Conservation (phyloP, 768 basidiomycete species). For the Tricholoma terreum region DNA sequence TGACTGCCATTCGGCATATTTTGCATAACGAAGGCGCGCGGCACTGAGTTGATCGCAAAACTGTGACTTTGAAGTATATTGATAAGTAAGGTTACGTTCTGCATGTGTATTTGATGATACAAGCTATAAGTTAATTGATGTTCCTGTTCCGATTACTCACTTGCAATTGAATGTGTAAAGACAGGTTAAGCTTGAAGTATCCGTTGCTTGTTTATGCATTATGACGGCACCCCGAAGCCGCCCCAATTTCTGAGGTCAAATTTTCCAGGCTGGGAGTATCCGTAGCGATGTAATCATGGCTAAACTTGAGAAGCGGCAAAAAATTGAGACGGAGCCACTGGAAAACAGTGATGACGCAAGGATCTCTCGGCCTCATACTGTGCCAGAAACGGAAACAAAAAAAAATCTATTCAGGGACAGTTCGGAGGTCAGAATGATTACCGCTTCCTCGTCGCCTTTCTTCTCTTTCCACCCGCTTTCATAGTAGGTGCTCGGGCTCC, state of each 20-base stretch:
- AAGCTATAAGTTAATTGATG: neutral
- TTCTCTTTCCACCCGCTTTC: constrained; percentile 63
- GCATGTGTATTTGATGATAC: neutral
- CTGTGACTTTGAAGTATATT: constrained; percentile 4
- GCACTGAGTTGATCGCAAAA: constrained; percentile 31
- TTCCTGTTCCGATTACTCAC: neutral
- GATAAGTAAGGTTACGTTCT: neutral
- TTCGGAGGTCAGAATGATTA: constrained; percentile 32
- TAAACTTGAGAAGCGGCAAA: too few relatives aligned
- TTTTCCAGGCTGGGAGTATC: too few relatives aligned
- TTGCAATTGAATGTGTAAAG: neutral
- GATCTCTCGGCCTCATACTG: neutral
- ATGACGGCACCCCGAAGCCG: too few relatives aligned
- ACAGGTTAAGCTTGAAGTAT: too few relatives aligned
- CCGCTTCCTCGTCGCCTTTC: constrained; percentile 54
- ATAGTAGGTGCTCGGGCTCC: constrained; percentile 36
- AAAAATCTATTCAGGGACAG: too few relatives aligned
- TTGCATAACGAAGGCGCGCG: constrained; percentile 29
- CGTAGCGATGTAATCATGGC: too few relatives aligned
- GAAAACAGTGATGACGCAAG: neutral
- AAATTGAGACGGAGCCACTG: neutral
- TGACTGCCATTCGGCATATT: constrained; percentile 47
- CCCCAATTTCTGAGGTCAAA: too few relatives aligned
- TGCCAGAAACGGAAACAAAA: neutral
- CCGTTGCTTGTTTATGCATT: too few relatives aligned